Percentiles rank a stretch among this genome's conserved stretches.
Evolutionary conservation across 345 rosid species (phyloP).

Genomic region (Schrenkiella parvula): DNA sequence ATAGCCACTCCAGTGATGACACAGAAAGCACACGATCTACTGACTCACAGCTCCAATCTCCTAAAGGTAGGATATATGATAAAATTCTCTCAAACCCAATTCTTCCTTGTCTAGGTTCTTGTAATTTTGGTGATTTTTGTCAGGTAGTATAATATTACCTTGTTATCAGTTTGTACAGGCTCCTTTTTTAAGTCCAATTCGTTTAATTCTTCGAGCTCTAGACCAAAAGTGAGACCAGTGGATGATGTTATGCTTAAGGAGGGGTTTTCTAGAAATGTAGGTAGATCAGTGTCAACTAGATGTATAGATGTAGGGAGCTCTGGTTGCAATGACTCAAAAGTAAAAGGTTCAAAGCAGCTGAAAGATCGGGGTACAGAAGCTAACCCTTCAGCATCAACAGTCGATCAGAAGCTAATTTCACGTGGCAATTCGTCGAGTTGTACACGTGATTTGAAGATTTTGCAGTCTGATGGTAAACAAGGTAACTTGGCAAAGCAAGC

Average conservation of each 20-base stretch:
- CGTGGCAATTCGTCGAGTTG: constrained; percentile 43
- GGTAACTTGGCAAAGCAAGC: constrained; percentile 48
- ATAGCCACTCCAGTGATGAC: constrained; percentile 37
- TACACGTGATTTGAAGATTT: constrained; percentile 50
- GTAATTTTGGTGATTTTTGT: constrained; percentile 5
- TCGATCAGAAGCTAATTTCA: constrained; percentile 54
- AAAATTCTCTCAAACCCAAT: neutral
- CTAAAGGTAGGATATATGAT: constrained; percentile 50
- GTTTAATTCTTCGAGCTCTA: constrained; percentile 49
- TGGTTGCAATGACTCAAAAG: constrained; percentile 53
- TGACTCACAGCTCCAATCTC: constrained; percentile 44
- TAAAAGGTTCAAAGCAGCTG: constrained; percentile 53
- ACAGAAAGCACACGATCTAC: constrained; percentile 43
- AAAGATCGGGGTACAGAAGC: constrained; percentile 49
- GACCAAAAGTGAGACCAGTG: constrained; percentile 64
- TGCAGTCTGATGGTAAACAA: constrained; percentile 54
- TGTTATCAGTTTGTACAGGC: constrained; percentile 46
- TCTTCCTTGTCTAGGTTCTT: constrained; percentile 6
- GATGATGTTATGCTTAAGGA: constrained; percentile 67
- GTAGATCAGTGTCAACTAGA: constrained; percentile 70
- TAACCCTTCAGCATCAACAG: constrained; percentile 40
- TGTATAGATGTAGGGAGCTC: constrained; percentile 42
- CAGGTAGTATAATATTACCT: constrained; percentile 4
- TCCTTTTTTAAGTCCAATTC: constrained; percentile 69
- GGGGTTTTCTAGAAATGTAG: constrained; percentile 44